These are phyloP conservation scores for Dicorynia guianensis DNA, from an alignment of 306 rosid genomes.

Conservation along the genomic window DNA sequence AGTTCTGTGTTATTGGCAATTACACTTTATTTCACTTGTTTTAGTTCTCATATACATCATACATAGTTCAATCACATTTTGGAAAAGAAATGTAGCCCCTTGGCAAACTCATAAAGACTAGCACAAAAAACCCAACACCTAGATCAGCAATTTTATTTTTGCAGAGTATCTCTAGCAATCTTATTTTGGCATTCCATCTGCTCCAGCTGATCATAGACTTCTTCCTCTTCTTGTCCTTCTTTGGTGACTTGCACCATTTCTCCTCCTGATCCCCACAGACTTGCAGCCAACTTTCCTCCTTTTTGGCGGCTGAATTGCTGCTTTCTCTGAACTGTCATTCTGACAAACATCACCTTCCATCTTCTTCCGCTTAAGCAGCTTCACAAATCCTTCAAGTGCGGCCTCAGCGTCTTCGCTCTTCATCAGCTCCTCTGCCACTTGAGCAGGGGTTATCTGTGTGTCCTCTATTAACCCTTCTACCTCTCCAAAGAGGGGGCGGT, in stretches of 20 bases:
- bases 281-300: conserved; percentile 53
- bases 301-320: conserved; percentile 39
- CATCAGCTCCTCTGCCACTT: conserved; percentile 88
- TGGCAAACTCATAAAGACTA: conserved; percentile 2
- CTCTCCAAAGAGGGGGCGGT: conserved; percentile 58
- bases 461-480: conserved; percentile 58
- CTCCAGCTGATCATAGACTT: conserved; percentile 3
- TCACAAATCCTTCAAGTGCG: conserved; percentile 63
- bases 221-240: conserved; percentile 54
- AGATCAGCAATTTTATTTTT: conserved; percentile 3
- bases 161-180: not conserved
- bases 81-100: conserved; percentile 1
- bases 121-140: not conserved
- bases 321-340: conserved; percentile 37
- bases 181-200: not conserved
- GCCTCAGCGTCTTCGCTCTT: conserved; percentile 63
- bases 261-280: conserved; percentile 38
- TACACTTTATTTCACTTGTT: not conserved
- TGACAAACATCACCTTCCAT: conserved; percentile 68
- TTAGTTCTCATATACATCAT: not conserved
- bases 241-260: conserved; percentile 17
- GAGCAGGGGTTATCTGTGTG: conserved; percentile 74
- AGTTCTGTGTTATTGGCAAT: too few relatives aligned
- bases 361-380: conserved; percentile 76
- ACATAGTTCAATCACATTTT: not conserved